A percentile compares a stretch with the other conserved stretches of the same genome.
Conservation (phyloP, 345 rosid species). For the Angophora floribunda region DNA sequence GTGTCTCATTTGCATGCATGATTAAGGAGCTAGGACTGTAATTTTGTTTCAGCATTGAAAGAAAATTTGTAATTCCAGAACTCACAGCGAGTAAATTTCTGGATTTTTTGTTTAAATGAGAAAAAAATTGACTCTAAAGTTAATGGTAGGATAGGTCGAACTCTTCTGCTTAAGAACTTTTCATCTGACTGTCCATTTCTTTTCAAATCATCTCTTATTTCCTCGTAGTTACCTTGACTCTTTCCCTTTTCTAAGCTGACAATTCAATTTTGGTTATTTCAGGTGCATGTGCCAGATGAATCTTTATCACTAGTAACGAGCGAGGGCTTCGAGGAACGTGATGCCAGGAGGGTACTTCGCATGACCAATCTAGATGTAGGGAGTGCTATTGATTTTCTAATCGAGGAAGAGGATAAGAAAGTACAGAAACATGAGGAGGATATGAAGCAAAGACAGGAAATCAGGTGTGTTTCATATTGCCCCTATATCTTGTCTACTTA, state of each 20-base stretch:
- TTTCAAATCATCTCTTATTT: background rate
- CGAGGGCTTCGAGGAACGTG: constrained; percentile 72
- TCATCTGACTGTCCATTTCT: background rate
- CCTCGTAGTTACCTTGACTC: background rate
- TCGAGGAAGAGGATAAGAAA: constrained; percentile 57
- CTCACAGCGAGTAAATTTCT: background rate
- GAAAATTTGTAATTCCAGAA: background rate
- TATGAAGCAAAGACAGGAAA: constrained; percentile 40
- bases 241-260: background rate
- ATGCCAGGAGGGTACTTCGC: constrained; percentile 78
- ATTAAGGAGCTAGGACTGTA: background rate
- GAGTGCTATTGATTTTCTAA: constrained; percentile 69
- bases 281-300: constrained; percentile 86
- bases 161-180: background rate
- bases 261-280: constrained; percentile 7
- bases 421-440: constrained; percentile 43
- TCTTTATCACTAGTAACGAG: constrained; percentile 62
- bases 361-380: constrained; percentile 71
- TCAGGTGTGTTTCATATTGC: constrained; percentile 21
- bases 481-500: background rate
- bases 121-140: background rate
- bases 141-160: background rate
- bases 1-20: background rate
- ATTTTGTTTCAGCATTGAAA: background rate
- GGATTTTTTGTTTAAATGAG: background rate